A percentile compares a stretch with the other conserved stretches of the same genome.
These are phyloP conservation scores for Leccinum ponderosum DNA, from an alignment of 1,284 basidiomycete genomes.

Conservation along the genomic window DNA sequence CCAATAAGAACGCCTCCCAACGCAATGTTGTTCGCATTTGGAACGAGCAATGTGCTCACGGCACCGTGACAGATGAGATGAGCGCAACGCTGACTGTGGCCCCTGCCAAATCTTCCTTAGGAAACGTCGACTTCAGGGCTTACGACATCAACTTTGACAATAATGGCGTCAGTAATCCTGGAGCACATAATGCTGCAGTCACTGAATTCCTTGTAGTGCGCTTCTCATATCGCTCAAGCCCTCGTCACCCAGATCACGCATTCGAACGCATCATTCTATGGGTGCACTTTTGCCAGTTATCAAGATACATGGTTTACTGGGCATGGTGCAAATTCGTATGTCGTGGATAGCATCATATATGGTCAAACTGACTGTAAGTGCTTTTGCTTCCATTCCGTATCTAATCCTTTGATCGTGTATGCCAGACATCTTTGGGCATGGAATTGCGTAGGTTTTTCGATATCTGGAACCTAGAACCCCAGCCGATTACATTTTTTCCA, in stretches of 20 bases:
- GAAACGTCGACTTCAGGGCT: constrained; percentile 58
- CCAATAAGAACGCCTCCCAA: constrained; percentile 35
- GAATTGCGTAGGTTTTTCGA: constrained; percentile 47
- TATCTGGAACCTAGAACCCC: constrained; percentile 14
- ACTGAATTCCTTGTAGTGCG: constrained; percentile 40
- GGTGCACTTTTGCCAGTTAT: constrained; percentile 60
- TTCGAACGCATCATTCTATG: constrained; percentile 69
- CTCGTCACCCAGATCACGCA: constrained; percentile 60
- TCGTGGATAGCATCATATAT: constrained; percentile 60
- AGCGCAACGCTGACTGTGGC: constrained; percentile 55
- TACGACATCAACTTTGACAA: constrained; percentile 73
- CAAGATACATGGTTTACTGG: constrained; percentile 73
- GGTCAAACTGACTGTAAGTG: constrained; percentile 64
- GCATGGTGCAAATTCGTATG: constrained; percentile 57
- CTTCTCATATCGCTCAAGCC: constrained; percentile 54
- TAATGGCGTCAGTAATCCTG: constrained; percentile 47
- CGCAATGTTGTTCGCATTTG: constrained; percentile 56
- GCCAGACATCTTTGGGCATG: constrained; percentile 56
- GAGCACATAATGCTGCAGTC: not conserved
- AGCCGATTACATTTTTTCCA: constrained; percentile 28
- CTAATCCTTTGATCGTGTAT: constrained; percentile 5
- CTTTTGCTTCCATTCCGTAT: constrained; percentile 13
- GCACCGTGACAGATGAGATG: constrained; percentile 51
- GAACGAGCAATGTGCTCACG: constrained; percentile 45
- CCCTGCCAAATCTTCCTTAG: constrained; percentile 52